Conservation (phyloP, 1,284 basidiomycete genomes). For the Fistulinella cinereoalba region DNA sequence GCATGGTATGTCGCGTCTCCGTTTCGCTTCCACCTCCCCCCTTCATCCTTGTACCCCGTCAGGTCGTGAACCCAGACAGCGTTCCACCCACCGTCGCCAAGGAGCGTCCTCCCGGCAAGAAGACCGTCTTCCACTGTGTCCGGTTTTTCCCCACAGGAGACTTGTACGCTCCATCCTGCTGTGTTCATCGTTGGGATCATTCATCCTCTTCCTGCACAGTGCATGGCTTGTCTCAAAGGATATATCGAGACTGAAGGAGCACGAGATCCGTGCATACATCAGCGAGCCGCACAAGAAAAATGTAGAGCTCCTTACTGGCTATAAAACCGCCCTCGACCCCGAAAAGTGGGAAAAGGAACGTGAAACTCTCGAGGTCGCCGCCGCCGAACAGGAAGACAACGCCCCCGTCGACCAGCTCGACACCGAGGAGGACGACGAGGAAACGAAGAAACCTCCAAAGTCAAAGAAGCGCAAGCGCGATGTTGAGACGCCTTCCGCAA, state of each 20-base stretch:
- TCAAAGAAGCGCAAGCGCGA: constrained; percentile 63
- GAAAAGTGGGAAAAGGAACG: constrained; percentile 68
- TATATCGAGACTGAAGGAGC: constrained; percentile 71
- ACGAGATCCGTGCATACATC: constrained; percentile 86
- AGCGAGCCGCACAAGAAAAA: constrained; percentile 71
- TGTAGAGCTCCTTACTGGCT: constrained; percentile 76
- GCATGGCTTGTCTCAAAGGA: constrained; percentile 85
- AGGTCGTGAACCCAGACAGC: constrained; percentile 75
- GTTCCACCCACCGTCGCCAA: constrained; percentile 59
- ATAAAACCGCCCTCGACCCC: constrained; percentile 83
- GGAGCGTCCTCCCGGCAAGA: constrained; percentile 71
- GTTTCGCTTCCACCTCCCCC: constrained; percentile 4
- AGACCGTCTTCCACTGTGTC: constrained; percentile 72
- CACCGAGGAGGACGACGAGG: constrained; percentile 45
- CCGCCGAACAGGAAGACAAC: constrained; percentile 56
- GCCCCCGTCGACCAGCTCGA: constrained; percentile 69
- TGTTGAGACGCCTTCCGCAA: constrained; percentile 40
- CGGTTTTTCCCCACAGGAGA: constrained; percentile 90
- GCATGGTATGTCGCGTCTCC: constrained; percentile 61
- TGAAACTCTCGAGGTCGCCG: constrained; percentile 43
- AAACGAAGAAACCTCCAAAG: constrained; percentile 53
- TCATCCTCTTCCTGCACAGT: constrained; percentile 42
- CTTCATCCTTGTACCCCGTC: constrained; percentile 9
- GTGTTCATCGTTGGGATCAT: constrained; percentile 10
- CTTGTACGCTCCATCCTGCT: constrained; percentile 60